A percentile compares a stretch with the other conserved stretches of the same genome.
Conservation (phyloP, 2,329 filamentous ascomycete genomes). For the Aurifilum marmelostoma region DNA sequence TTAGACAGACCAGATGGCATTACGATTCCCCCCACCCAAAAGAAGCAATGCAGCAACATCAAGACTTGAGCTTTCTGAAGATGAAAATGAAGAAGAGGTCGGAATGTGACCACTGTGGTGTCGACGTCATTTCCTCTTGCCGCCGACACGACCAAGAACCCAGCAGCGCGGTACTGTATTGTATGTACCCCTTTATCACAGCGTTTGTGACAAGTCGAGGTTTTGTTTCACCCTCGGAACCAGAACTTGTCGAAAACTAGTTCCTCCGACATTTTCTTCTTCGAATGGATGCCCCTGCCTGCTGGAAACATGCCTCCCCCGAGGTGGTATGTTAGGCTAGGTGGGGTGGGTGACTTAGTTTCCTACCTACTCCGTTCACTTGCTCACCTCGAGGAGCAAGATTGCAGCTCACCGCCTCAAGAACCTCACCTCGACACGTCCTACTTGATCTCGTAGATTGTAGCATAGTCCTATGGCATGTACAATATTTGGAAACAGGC, state of each 20-base stretch:
- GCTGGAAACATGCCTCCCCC: too few relatives aligned
- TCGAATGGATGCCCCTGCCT: too few relatives aligned
- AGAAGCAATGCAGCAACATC: constrained; percentile 18
- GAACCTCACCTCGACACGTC: too few relatives aligned
- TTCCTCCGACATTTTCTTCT: not conserved
- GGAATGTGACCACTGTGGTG: not conserved
- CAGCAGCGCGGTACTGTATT: constrained; percentile 14
- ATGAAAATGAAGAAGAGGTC: not conserved
- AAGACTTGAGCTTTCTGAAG: not conserved
- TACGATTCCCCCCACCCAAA: constrained; percentile 26
- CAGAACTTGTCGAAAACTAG: constrained; percentile 7
- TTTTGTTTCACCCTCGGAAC: constrained; percentile 6
- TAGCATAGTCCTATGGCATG: not conserved
- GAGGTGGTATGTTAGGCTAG: too few relatives aligned
- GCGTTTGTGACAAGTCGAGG: constrained; percentile 8
- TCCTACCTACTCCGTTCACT: too few relatives aligned
- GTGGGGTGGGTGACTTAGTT: not conserved
- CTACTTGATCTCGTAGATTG: not conserved
- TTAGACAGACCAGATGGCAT: constrained; percentile 16
- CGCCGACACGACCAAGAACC: constrained; percentile 12
- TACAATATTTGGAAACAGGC: not conserved
- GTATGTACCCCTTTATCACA: constrained; percentile 23
- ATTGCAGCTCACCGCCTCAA: too few relatives aligned
- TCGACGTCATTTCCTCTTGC: constrained; percentile 14
- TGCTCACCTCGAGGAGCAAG: not conserved